These are phyloP conservation scores for Solanum hybrid DNA, from an alignment of 305 asterid genomes.

Conservation along the genomic window DNA sequence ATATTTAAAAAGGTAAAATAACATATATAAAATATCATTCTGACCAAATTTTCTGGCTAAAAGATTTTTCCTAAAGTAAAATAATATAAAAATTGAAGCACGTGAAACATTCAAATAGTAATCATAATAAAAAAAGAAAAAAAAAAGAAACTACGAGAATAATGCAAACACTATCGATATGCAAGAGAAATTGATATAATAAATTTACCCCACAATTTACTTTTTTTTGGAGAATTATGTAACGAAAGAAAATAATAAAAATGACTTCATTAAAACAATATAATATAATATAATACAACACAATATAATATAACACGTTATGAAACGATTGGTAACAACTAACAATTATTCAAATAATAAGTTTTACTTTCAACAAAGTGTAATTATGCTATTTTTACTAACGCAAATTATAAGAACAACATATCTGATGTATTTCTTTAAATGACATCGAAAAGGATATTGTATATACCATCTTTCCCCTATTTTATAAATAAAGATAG, in stretches of 20 bases:
- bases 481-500: background rate
- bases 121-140: background rate
- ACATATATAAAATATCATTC: no score
- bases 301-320: background rate
- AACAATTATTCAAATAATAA: background rate
- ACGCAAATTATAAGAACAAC: background rate
- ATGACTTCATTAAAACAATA: background rate
- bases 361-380: background rate
- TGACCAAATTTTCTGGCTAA: no score
- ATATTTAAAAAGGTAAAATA: no score
- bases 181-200: background rate
- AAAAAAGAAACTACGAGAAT: background rate
- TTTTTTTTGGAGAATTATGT: background rate
- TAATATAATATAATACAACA: background rate
- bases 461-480: background rate
- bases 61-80: background rate
- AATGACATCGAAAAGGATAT: background rate
- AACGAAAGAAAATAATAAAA: background rate
- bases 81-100: background rate
- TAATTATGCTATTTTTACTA: background rate
- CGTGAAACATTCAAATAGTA: background rate
- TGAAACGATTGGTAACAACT: background rate
- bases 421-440: background rate
- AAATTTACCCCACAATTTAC: background rate
- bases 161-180: background rate